phyloP scores from a whole-genome alignment of 1,139 yeast genomes.

The Saccharomyces hybrid region DNA sequence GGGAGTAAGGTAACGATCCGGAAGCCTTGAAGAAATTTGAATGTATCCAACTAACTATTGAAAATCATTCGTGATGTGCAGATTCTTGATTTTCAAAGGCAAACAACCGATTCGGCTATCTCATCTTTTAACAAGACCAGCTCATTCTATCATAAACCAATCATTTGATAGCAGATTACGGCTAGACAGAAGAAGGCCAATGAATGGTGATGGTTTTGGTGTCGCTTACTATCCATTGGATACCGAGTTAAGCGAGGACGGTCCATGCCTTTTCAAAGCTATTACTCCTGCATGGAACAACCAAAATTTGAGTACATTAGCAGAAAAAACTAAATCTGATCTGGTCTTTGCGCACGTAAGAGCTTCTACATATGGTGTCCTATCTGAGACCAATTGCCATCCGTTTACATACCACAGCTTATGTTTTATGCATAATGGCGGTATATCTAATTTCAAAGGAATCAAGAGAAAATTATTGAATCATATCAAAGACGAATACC shows the following conservation, averaged over 20 bases:
- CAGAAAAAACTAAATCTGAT: conserved; percentile 77
- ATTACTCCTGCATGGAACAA: conserved; percentile 98
- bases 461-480: conserved; percentile 68
- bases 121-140: conserved; percentile 85
- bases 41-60: background rate
- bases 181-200: conserved; percentile 80
- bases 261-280: conserved; percentile 83
- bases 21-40: background rate
- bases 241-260: conserved; percentile 40
- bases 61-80: conserved; percentile 23
- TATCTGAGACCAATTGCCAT: conserved; percentile 92
- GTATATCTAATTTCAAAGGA: conserved; percentile 60
- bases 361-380: conserved; percentile 91
- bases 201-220: conserved; percentile 97
- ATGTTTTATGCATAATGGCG: conserved; percentile 98
- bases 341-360: conserved; percentile 92
- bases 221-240: conserved; percentile 83
- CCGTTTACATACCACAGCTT: conserved; percentile 81
- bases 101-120: conserved; percentile 78
- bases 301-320: conserved; percentile 73
- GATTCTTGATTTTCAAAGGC: conserved; percentile 37
- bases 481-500: conserved; percentile 72
- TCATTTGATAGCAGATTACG: conserved; percentile 86
- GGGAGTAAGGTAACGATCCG: background rate
- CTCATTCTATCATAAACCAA: conserved; percentile 93